Evolutionary conservation across 805 yeast genomes (phyloP).

Genomic region (Hanseniaspora mollemarum): DNA sequence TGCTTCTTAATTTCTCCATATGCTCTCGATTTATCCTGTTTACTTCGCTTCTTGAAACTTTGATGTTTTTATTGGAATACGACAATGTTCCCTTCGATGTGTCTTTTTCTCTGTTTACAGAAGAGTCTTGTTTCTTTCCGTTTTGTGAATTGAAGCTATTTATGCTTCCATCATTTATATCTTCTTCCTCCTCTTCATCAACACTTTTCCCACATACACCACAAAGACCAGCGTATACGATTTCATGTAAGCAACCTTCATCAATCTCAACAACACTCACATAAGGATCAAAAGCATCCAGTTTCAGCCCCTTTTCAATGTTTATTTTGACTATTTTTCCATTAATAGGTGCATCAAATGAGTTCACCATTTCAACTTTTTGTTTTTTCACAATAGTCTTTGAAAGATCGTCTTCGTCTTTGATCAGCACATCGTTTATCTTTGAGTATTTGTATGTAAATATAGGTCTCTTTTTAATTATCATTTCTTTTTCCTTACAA

Average conservation of each 20-base stretch:
- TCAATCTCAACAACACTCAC: slow-evolving; percentile 38
- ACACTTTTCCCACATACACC: slow-evolving; percentile 82
- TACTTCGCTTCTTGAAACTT: slow-evolving; percentile 79
- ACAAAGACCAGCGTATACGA: slow-evolving; percentile 90
- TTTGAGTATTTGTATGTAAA: slow-evolving; percentile 12
- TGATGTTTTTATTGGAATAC: slow-evolving; percentile 74
- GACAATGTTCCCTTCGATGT: slow-evolving; percentile 55
- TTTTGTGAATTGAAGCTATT: neutral
- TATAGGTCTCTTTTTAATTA: slow-evolving; percentile 3
- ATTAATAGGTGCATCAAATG: slow-evolving; percentile 11
- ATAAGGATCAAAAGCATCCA: slow-evolving; percentile 11
- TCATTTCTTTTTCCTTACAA: neutral
- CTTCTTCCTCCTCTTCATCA: slow-evolving; percentile 61
- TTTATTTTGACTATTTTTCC: slow-evolving; percentile 7
- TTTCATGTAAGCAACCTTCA: slow-evolving; percentile 85
- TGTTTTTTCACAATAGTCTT: slow-evolving; percentile 14
- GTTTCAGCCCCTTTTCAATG: neutral
- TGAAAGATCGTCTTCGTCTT: slow-evolving; percentile 14
- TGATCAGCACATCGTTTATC: slow-evolving; percentile 3
- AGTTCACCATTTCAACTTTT: slow-evolving; percentile 6
- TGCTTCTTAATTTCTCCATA: slow-evolving; percentile 47
- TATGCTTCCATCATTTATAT: neutral
- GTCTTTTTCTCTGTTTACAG: slow-evolving; percentile 15
- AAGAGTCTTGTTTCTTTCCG: neutral
- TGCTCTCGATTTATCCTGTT: slow-evolving; percentile 63